phyloP scores from a whole-genome alignment of 2,329 filamentous ascomycete species.

The Claviceps monticola region DNA sequence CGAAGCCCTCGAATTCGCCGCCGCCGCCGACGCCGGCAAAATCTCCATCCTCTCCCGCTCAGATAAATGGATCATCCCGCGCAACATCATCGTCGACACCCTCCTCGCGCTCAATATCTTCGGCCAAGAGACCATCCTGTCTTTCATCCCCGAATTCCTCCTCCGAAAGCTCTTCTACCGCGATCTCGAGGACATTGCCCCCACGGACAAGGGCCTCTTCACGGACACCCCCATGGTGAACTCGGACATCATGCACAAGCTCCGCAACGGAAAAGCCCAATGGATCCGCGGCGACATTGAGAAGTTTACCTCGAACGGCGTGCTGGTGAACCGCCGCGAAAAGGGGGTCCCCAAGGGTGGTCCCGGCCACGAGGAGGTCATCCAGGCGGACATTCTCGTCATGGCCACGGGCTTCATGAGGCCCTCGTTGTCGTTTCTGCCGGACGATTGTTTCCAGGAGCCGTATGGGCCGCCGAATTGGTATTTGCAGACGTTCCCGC shows the following conservation, averaged over 20 bases:
- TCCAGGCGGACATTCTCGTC: slow-evolving; percentile 64
- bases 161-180: slow-evolving; percentile 72
- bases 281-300: slow-evolving; percentile 76
- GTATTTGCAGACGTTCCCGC: slow-evolving; percentile 81
- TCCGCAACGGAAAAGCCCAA: slow-evolving; percentile 56
- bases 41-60: slow-evolving; percentile 61
- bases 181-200: slow-evolving; percentile 61
- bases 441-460: slow-evolving; percentile 55
- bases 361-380: slow-evolving; percentile 49
- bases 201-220: slow-evolving; percentile 56
- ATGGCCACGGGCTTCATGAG: slow-evolving; percentile 75
- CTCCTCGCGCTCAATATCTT: slow-evolving; percentile 67
- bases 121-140: slow-evolving; percentile 60
- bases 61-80: slow-evolving; percentile 79
- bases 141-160: slow-evolving; percentile 64
- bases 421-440: slow-evolving; percentile 60
- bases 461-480: slow-evolving; percentile 71
- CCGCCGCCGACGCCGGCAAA: slow-evolving; percentile 49
- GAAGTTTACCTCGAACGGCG: slow-evolving; percentile 46
- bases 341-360: slow-evolving; percentile 65
- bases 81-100: slow-evolving; percentile 60
- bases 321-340: slow-evolving; percentile 57
- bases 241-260: slow-evolving; percentile 61
- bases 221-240: slow-evolving; percentile 82
- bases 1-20: slow-evolving; percentile 69